A percentile compares a stretch with the other conserved stretches of the same genome.
These are phyloP conservation scores for Cystofilobasidium ferigula DNA, from an alignment of 768 basidiomycete genomes.

Conservation along the genomic window DNA sequence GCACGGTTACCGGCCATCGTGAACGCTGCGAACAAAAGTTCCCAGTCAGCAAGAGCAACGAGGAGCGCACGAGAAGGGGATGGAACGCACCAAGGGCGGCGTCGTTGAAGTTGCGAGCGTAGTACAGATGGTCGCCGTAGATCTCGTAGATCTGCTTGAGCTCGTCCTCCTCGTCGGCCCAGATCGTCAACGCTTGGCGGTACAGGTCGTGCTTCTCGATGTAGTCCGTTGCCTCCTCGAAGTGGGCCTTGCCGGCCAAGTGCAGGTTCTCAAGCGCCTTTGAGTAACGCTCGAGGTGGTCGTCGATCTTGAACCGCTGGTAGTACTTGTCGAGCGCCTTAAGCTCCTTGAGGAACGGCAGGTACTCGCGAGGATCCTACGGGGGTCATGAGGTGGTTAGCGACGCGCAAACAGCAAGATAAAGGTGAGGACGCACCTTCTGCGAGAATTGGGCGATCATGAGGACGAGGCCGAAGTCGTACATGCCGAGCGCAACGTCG, in stretches of 20 bases:
- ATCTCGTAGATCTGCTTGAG: slow-evolving; percentile 28
- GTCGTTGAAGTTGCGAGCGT: slow-evolving; percentile 67
- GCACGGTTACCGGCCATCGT: slow-evolving; percentile 50
- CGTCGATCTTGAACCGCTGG: slow-evolving; percentile 83
- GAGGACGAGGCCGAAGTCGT: slow-evolving; percentile 88
- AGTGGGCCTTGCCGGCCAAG: slow-evolving; percentile 58
- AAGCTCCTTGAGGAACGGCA: slow-evolving; percentile 88
- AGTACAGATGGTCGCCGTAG: slow-evolving; percentile 48
- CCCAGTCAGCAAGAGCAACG: slow-evolving; percentile 1
- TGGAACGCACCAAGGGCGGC: slow-evolving; percentile 58
- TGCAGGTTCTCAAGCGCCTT: slow-evolving; percentile 65
- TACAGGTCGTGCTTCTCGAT: slow-evolving; percentile 68
- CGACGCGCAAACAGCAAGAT: neutral
- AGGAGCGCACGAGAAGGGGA: slow-evolving; percentile 23
- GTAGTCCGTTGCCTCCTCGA: slow-evolving; percentile 70
- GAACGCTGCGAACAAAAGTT: slow-evolving; percentile 46
- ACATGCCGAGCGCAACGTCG: slow-evolving; percentile 94
- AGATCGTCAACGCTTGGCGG: slow-evolving; percentile 60
- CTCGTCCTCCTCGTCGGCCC: slow-evolving; percentile 49
- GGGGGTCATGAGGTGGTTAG: slow-evolving; percentile 1
- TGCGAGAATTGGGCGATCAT: slow-evolving; percentile 96
- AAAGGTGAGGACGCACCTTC: slow-evolving; percentile 51
- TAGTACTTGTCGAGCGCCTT: slow-evolving; percentile 66
- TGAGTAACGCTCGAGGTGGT: slow-evolving; percentile 65
- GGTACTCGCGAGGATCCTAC: slow-evolving; percentile 93